These are phyloP conservation scores for Mucor circinelloides DNA, from an alignment of 371 early-diverging fungal species.

Conservation along the genomic window DNA sequence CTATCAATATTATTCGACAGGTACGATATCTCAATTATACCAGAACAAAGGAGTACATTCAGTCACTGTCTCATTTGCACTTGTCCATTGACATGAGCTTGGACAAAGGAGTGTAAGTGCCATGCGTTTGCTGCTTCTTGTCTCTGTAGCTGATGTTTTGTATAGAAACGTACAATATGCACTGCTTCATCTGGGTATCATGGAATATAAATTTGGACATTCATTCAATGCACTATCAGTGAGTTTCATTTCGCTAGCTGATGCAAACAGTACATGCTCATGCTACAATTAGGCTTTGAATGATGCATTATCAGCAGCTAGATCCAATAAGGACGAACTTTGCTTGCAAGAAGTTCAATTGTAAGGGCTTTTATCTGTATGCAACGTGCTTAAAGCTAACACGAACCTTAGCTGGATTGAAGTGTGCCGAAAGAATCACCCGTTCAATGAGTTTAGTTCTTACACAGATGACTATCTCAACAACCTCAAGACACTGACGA, in stretches of 20 bases:
- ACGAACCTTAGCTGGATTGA: constrained; percentile 15
- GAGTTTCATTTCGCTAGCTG: no score
- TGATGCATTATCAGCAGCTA: constrained; percentile 41
- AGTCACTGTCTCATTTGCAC: constrained; percentile 33
- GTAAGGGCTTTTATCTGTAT: constrained; percentile 7
- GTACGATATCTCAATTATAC: constrained; percentile 42
- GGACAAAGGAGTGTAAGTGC: constrained; percentile 34
- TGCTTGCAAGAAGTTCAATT: constrained; percentile 42
- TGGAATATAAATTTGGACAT: constrained; percentile 48
- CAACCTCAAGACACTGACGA: constrained; percentile 5
- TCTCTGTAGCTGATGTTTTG: not conserved
- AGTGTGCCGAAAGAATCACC: constrained; percentile 15
- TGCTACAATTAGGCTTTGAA: constrained; percentile 28
- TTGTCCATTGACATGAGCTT: constrained; percentile 36
- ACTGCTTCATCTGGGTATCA: constrained; percentile 36
- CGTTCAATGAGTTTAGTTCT: constrained; percentile 1
- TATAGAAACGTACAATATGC: constrained; percentile 42
- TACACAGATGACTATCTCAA: constrained; percentile 12
- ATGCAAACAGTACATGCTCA: not conserved
- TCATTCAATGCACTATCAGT: constrained; percentile 32
- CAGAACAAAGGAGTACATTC: constrained; percentile 42
- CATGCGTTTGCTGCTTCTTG: not conserved
- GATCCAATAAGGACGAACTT: constrained; percentile 33
- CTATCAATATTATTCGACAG: constrained; percentile 32
- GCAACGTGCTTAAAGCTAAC: not conserved